Percentiles rank a stretch among this genome's conserved stretches.
Conservation (phyloP, 345 rosid species). For the Eucalyptus pauciflora region DNA sequence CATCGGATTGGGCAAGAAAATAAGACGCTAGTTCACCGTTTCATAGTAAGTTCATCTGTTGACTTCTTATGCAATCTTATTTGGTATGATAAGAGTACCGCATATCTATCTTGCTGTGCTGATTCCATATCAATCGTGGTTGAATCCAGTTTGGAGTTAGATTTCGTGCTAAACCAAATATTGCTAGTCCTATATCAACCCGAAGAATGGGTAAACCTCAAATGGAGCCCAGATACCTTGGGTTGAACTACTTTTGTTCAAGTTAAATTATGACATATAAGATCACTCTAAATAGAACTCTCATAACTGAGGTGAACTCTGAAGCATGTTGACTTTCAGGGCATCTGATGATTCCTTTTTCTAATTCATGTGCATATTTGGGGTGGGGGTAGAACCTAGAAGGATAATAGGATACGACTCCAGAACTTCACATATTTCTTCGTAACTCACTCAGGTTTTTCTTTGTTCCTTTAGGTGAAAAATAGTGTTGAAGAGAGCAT, state of each 20-base stretch:
- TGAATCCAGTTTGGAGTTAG: neutral
- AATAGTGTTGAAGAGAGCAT: constrained; percentile 91
- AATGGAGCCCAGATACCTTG: neutral
- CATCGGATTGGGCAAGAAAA: constrained; percentile 88
- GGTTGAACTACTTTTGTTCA: neutral
- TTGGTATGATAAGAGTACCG: neutral
- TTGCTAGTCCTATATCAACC: neutral
- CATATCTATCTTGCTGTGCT: neutral
- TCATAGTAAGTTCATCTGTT: constrained; percentile 41
- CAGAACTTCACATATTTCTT: neutral
- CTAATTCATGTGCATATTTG: neutral
- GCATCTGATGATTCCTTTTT: neutral
- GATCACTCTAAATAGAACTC: neutral
- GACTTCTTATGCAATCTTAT: neutral
- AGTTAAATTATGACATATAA: neutral
- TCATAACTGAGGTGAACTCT: neutral
- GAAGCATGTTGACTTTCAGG: neutral
- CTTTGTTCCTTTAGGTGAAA: constrained; percentile 37
- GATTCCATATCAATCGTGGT: neutral
- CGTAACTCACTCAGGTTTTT: neutral
- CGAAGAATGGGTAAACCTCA: neutral
- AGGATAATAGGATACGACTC: neutral
- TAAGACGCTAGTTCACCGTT: constrained; percentile 79
- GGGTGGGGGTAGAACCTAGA: neutral
- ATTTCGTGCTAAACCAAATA: neutral